These are phyloP conservation scores for Fusarium lyarnte DNA, from an alignment of 2,329 filamentous ascomycete species.

Conservation along the genomic window DNA sequence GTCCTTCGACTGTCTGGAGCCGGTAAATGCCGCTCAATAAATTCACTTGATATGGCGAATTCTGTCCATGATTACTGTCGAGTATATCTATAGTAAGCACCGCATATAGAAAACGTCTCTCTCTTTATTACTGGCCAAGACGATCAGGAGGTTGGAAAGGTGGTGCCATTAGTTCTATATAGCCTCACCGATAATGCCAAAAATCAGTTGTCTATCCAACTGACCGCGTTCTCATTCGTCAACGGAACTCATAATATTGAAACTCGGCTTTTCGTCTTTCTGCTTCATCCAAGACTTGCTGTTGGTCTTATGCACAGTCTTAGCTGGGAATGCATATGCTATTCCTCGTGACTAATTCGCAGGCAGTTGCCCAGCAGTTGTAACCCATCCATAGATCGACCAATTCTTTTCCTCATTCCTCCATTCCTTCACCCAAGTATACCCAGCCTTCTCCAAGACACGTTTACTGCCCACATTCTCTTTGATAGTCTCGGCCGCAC, in stretches of 20 bases:
- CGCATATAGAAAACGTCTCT: not conserved
- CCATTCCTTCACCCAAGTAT: not conserved
- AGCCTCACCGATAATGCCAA: not conserved
- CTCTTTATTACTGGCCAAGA: accelerated
- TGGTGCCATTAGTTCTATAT: accelerated
- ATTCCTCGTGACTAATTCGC: not conserved
- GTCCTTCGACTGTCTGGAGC: not conserved
- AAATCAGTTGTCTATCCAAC: accelerated
- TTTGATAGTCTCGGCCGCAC: not conserved
- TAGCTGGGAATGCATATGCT: accelerated
- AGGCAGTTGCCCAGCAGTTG: not conserved
- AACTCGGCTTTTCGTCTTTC: not conserved
- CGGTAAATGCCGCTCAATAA: not conserved
- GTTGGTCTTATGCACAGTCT: not conserved
- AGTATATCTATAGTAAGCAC: not conserved
- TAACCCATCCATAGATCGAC: conserved; percentile 9
- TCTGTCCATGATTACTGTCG: accelerated
- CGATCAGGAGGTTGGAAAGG: accelerated
- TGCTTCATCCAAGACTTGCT: not conserved
- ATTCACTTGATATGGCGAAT: accelerated
- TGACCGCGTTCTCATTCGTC: not conserved
- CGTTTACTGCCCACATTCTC: not conserved
- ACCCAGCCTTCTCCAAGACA: conserved; percentile 1
- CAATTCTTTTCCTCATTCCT: conserved; percentile 9
- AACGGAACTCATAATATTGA: accelerated